These are phyloP conservation scores for Lichtheimia corymbifera DNA, from an alignment of 371 early-diverging fungal species.

Conservation along the genomic window DNA sequence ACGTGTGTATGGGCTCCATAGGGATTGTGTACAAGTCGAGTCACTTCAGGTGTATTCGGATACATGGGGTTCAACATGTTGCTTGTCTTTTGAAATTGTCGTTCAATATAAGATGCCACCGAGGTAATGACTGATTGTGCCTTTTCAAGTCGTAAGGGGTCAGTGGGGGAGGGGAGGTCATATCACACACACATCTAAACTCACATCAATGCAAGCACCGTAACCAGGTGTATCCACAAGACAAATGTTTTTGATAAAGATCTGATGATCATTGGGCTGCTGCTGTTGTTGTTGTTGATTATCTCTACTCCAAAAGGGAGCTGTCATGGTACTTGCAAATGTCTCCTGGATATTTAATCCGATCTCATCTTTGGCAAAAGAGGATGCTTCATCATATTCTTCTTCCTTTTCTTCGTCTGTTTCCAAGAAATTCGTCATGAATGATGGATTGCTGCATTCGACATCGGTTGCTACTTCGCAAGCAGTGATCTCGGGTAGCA, in stretches of 20 bases:
- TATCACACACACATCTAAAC: conserved; percentile 4
- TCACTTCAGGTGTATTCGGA: conserved; percentile 19
- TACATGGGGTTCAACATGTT: conserved; percentile 25
- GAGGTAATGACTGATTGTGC: conserved; percentile 31
- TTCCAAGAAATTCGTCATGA: conserved; percentile 2
- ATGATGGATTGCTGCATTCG: conserved; percentile 7
- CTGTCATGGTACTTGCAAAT: conserved; percentile 39
- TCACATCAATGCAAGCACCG: conserved; percentile 54
- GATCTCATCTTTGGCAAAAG: neutral
- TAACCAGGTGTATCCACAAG: conserved; percentile 65
- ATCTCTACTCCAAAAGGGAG: conserved; percentile 11
- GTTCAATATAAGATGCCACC: conserved; percentile 35
- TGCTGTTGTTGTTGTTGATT: conserved; percentile 11
- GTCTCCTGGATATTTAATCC: conserved; percentile 25
- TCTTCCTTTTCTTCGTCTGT: conserved; percentile 4
- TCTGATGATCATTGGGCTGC: conserved; percentile 4
- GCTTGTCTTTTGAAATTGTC: conserved; percentile 38
- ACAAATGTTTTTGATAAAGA: conserved; percentile 36
- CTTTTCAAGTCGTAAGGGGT: conserved; percentile 13
- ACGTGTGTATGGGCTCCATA: conserved; percentile 63
- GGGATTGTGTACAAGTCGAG: conserved; percentile 30
- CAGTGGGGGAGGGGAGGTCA: neutral
- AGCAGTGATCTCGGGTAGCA: conserved; percentile 37
- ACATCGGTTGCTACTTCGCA: conserved; percentile 24
- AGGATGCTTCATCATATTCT: conserved; percentile 1